Base-by-base conservation (phyloP, 371 early-diverging fungal genomes). In the Dinochytrium kinnereticum region DNA sequence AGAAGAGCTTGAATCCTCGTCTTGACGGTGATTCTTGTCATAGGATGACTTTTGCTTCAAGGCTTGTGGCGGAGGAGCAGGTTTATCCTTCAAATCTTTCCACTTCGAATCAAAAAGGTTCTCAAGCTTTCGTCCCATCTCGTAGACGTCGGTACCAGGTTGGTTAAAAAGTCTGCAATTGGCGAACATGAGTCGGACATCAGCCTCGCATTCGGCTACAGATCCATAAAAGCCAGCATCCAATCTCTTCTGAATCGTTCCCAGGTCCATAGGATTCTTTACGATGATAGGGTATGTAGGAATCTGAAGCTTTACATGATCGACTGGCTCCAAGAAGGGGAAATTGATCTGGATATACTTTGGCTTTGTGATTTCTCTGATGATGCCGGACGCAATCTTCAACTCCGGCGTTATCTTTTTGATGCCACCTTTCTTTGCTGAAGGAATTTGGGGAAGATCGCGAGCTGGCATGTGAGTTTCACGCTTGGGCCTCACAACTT, bases 211-310 rank as follows among this genome's bases (percentile, higher is more conserved):
- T 50, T 91, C 93, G 3, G 86, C 87, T 0, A 93, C 86, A 7
- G 81, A 84, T 0, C 80, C 72, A 80, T 99, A 99, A 31, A 87
- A 85, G 15, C 90, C 91, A 19, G 80, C 76, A 53, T 94, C 93
- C 21, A 99, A 82, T 80, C 96, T 96, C 49, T 87, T 86, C 76
- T 90, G 88, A 44, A 99, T 92, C 0, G 99, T 99, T 21, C 92
- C 87, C n/a, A 86, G 69, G 80, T 99, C 99, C 99, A 99, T 99
- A 2, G 99, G 99, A 59, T 95, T 80, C 76, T 94, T 98, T 78
- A 99, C 91, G 44, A 99, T 91, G 1, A 88, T 87, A 28, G 89
- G 90, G 85, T 99, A 99, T 73, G 92, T 93, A 10, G 99, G 99
- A 68, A 99, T 95, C 70, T 91, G 91, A 33, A 99, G 84, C 0